Evolutionary conservation across 2,329 filamentous ascomycete species (phyloP).

Genomic region (Trichoderma koningiopsis): DNA sequence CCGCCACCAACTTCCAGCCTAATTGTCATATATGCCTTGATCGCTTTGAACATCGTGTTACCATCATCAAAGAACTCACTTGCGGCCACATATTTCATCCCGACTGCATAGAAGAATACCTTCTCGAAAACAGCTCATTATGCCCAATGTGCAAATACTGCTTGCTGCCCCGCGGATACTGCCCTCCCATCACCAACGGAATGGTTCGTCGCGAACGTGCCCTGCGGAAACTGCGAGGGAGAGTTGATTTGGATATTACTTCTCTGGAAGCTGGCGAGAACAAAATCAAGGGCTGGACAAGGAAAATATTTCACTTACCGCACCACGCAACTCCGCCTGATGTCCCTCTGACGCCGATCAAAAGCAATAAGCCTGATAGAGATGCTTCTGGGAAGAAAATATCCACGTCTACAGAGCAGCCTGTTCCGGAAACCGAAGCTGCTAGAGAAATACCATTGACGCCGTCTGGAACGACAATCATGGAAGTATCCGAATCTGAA

Average conservation of each 20-base stretch:
- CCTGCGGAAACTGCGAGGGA: conserved; percentile 61
- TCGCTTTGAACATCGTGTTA: conserved; percentile 69
- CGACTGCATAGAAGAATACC: conserved; percentile 85
- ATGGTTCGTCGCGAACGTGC: conserved; percentile 84
- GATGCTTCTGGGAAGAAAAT: conserved; percentile 10
- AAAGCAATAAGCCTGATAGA: conserved; percentile 9
- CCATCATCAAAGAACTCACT: conserved; percentile 79
- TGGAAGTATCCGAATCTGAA: conserved; percentile 3
- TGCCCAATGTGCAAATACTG: conserved; percentile 90
- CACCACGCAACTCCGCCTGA: conserved; percentile 28
- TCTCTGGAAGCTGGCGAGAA: conserved; percentile 39
- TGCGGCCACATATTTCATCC: conserved; percentile 94
- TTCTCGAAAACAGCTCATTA: conserved; percentile 76
- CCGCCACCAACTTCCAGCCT: conserved; percentile 68
- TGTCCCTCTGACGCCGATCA: conserved; percentile 35
- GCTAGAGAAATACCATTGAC: background rate
- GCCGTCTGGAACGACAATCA: conserved; percentile 7
- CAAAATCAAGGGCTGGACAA: conserved; percentile 42
- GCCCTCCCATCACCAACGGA: conserved; percentile 73
- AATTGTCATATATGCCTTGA: conserved; percentile 90
- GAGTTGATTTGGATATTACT: conserved; percentile 48
- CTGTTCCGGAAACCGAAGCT: conserved; percentile 16
- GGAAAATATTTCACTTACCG: conserved; percentile 39
- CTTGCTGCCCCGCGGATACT: conserved; percentile 70
- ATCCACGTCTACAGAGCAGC: conserved; percentile 18